Base-by-base conservation (phyloP, 148 eudicot genomes). In the Agrostemma githago region DNA sequence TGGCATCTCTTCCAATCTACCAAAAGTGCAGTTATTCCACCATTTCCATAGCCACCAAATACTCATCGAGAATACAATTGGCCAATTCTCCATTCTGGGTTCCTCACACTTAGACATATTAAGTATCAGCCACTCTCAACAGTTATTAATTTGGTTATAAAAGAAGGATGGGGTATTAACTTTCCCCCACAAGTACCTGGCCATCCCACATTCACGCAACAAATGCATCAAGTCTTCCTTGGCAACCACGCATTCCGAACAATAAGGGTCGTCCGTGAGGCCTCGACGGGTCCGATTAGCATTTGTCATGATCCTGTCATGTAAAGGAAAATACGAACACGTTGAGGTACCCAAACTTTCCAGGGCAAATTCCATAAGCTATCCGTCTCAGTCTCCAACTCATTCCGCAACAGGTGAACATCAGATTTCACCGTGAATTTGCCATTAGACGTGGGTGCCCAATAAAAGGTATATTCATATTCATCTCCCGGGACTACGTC, bases 41-140 rank as follows among this genome's bases (percentile, higher is more conserved):
- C 70, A 66, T 6, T 21, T 41, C 70, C 54, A 66, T 14, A 41
- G 40, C 70, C 54, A 66, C 70, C 14, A 66, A 16, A 66, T 12
- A n/a, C 26, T 16, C 10, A 66, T 14, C 3, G 54, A 19, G n/a
- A 17, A 66, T 3, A 19, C 9, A 1, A 26, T 4, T 2, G 53
- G 21, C 51, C 70, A 66, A 1, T 3, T 4, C 39, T 4, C 19
- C 3, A 66, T 2, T 17, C 19, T 21, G 1, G n/a, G 9, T 0
- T 2, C 21, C 3, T 66, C 40, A 62, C 40, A 38, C 14, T 6
- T 4, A 6, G 7, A 0, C 1, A 66, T 6, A 41, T 41, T 66
- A 0, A 1, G 8, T 3, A 0, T 3, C 6, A 15, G 8, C 70
- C 70, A 66, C 0, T 5, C 7, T 5, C 8, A 1, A 26, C 34